Conservation (phyloP, 2,329 filamentous ascomycete species). For the Pseudocercospora vitis region DNA sequence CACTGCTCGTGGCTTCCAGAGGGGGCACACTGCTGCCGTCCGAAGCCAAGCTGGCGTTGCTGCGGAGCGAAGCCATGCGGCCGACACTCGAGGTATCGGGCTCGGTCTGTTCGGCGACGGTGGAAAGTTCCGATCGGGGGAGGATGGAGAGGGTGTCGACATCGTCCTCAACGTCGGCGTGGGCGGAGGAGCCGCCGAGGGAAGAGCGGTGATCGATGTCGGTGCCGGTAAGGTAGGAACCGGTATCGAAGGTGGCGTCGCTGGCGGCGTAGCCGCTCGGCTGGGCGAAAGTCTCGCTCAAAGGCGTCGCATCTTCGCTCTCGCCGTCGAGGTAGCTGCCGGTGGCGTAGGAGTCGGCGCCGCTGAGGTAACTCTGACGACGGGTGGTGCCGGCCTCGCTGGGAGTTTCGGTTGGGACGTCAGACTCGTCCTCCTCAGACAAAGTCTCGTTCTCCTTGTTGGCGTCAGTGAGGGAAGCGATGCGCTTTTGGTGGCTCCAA, state of each 20-base stretch:
- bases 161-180: slow-evolving; percentile 31
- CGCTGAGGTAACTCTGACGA: slow-evolving; percentile 28
- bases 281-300: slow-evolving; percentile 36
- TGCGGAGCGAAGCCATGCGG: background rate
- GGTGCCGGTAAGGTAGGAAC: slow-evolving; percentile 52
- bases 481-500: slow-evolving; percentile 37
- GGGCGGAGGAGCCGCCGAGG: slow-evolving; percentile 42
- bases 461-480: slow-evolving; percentile 24
- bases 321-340: slow-evolving; percentile 36
- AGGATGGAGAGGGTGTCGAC: slow-evolving; percentile 7
- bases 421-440: slow-evolving; percentile 45
- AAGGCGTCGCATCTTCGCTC: slow-evolving; percentile 24
- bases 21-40: slow-evolving; percentile 20
- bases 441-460: slow-evolving; percentile 52
- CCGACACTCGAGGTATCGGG: slow-evolving; percentile 11
- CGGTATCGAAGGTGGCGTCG: slow-evolving; percentile 49
- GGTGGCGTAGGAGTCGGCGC: slow-evolving; percentile 33
- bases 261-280: slow-evolving; percentile 43
- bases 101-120: slow-evolving; percentile 9
- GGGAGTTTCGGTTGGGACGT: slow-evolving; percentile 26
- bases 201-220: slow-evolving; percentile 49
- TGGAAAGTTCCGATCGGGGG: slow-evolving; percentile 17
- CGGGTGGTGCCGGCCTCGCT: slow-evolving; percentile 28
- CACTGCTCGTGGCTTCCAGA: slow-evolving; percentile 20
- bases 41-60: slow-evolving; percentile 34